Base-by-base conservation (phyloP, 192 early-diverging fungal species). In the Rhizoclosmatium sp. region DNA sequence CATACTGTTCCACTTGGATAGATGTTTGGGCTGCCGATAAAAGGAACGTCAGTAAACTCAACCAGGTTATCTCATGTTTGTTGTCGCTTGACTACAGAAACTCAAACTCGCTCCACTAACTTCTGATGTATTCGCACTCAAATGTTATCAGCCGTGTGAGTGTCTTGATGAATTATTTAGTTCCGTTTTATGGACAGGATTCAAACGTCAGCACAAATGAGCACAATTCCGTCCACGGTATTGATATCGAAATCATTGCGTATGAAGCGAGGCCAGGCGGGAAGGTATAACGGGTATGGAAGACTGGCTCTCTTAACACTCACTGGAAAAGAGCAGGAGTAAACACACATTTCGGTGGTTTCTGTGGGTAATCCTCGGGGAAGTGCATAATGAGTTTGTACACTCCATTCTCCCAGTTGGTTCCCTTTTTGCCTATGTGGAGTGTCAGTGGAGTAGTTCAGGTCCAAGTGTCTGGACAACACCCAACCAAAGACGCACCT, bases 1-100 rank as follows among this genome's bases (percentile, higher is more conserved):
- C 98, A 99, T 23, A 99, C 96, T 2, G 96, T 98, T 71, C 98
- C 98, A 2, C 95, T 96, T 21, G 98, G 98, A 77, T 97, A 99
- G 31, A 99, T 92, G 79, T 99, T 99, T 2, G 97, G 97, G 80
- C 75, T 76, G 75, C 7, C 21, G 39, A 39, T n/a, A 31, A 12
- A 31, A 39, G 19, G 54, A n/a, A 56, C 19, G 9, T 14, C 10
- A 56, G 54, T 56, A 9, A 56, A 56, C 9, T 56, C 19, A n/a
- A 56, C 19, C 31, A 31, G 31, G 31, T 31, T 31, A 31, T 31
- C 31, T 31, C 31, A 31, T 31, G 31, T 31, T 31, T 31, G 31
- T 31, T 31, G 31, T 31, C 31, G 31, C 31, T 31, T 31, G 31
- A 31, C 31, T 31, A 31, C 31, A 31, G 31, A 31, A 31, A 0